A percentile compares a stretch with the other conserved stretches of the same genome.
These are phyloP conservation scores for Kuraishia ogatae DNA, from an alignment of 805 yeast species.

Conservation along the genomic window DNA sequence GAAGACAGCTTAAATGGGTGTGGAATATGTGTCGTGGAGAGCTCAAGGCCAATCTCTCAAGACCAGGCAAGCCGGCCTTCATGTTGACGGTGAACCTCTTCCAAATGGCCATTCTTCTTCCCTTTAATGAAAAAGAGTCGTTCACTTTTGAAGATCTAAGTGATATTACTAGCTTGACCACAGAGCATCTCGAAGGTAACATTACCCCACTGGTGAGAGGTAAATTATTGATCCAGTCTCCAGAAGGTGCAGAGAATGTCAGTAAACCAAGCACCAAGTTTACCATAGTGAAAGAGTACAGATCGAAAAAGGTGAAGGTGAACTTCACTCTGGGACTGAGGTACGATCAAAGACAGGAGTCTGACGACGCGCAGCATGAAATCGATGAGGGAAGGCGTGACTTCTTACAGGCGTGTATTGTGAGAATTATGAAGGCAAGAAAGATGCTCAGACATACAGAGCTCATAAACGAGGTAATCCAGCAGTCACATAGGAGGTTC, in stretches of 20 bases:
- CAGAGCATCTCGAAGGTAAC: conserved; percentile 63
- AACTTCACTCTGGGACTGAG: conserved; percentile 44
- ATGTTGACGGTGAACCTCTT: conserved; percentile 73
- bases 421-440: conserved; percentile 93
- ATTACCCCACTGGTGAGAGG: conserved; percentile 73
- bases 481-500: conserved; percentile 72
- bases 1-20: conserved; percentile 89
- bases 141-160: conserved; percentile 52
- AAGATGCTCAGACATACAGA: conserved; percentile 71
- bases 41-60: conserved; percentile 74
- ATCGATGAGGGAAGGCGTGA: conserved; percentile 81
- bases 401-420: conserved; percentile 87
- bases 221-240: conserved; percentile 60
- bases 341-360: conserved; percentile 57
- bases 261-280: conserved; percentile 47
- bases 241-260: conserved; percentile 49
- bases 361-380: conserved; percentile 68
- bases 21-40: conserved; percentile 95
- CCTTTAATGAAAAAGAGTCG: conserved; percentile 66
- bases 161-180: conserved; percentile 60
- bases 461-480: conserved; percentile 79
- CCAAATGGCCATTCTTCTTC: conserved; percentile 79
- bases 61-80: conserved; percentile 75
- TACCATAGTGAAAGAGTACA: conserved; percentile 73
- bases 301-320: conserved; percentile 74